Percentiles rank a stretch among this genome's conserved stretches.
phyloP scores from a whole-genome alignment of 1,284 basidiomycete species.

The Coniferiporia sulphurascens region DNA sequence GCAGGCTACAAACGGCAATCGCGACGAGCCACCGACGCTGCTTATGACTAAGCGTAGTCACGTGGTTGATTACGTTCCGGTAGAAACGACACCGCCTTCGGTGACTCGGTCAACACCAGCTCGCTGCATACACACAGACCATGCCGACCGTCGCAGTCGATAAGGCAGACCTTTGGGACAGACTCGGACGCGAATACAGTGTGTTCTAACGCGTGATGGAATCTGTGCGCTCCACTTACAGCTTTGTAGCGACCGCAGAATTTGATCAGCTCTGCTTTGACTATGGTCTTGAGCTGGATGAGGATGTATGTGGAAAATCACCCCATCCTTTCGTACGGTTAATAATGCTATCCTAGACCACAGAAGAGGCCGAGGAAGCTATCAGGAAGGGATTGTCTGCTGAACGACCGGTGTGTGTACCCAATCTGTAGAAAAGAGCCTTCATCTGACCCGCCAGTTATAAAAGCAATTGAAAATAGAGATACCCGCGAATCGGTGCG shows the following conservation, averaged over 20 bases:
- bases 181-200: constrained; percentile 86
- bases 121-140: constrained; percentile 20
- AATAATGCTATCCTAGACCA: constrained; percentile 57
- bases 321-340: constrained; percentile 5
- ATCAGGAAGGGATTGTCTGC: constrained; percentile 79
- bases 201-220: constrained; percentile 26
- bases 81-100: background rate
- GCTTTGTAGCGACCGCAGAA: constrained; percentile 75
- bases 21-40: too few relatives aligned
- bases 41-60: background rate
- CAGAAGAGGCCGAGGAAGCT: constrained; percentile 78
- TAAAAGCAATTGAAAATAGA: constrained; percentile 95
- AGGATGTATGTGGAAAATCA: constrained; percentile 70
- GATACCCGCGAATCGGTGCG: constrained; percentile 86
- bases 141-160: constrained; percentile 97
- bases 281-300: constrained; percentile 96
- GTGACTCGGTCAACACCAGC: background rate
- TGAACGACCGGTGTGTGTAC: constrained; percentile 65
- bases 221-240: constrained; percentile 15
- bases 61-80: background rate
- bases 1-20: too few relatives aligned
- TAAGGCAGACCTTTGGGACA: constrained; percentile 89
- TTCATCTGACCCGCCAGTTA: constrained; percentile 2
- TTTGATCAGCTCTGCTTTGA: constrained; percentile 97
- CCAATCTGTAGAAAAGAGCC: background rate